Evolutionary conservation across 495 filamentous ascomycete species (phyloP).

Genomic region (Hyaloscypha bicolor): DNA sequence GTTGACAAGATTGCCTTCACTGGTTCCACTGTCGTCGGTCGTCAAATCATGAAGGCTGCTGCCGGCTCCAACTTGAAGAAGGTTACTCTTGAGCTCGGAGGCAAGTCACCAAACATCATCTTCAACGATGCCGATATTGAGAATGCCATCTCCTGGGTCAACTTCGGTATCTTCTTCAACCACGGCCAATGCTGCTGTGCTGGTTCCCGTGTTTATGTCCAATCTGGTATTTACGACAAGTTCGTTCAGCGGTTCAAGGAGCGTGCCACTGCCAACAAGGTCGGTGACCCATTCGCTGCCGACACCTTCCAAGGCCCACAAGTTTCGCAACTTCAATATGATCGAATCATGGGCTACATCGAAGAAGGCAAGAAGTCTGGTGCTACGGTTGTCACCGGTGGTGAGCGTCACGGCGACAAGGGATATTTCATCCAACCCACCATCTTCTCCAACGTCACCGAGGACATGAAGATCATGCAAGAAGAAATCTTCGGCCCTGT

Average conservation of each 20-base stretch:
- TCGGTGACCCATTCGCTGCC: conserved; percentile 87
- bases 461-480: conserved; percentile 97
- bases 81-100: conserved; percentile 97
- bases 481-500: conserved; percentile 99
- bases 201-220: conserved; percentile 93
- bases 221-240: conserved; percentile 95
- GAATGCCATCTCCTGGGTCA: conserved; percentile 95
- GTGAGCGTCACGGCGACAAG: conserved; percentile 83
- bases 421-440: conserved; percentile 99
- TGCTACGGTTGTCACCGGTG: conserved; percentile 82
- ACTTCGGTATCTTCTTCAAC: conserved; percentile 99
- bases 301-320: conserved; percentile 98
- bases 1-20: conserved; percentile 99
- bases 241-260: conserved; percentile 88
- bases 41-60: conserved; percentile 93
- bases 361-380: conserved; percentile 84
- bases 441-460: conserved; percentile 87
- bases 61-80: conserved; percentile 97
- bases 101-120: conserved; percentile 98
- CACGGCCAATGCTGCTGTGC: conserved; percentile 99
- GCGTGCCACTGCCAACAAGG: conserved; percentile 77
- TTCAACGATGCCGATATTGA: conserved; percentile 96
- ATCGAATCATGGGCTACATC: conserved; percentile 98
- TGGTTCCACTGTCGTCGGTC: conserved; percentile 88
- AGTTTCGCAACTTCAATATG: conserved; percentile 91